Conservation (phyloP, 225 moss, liverwort and hornwort species). For the Thuidium tamariscinum region DNA sequence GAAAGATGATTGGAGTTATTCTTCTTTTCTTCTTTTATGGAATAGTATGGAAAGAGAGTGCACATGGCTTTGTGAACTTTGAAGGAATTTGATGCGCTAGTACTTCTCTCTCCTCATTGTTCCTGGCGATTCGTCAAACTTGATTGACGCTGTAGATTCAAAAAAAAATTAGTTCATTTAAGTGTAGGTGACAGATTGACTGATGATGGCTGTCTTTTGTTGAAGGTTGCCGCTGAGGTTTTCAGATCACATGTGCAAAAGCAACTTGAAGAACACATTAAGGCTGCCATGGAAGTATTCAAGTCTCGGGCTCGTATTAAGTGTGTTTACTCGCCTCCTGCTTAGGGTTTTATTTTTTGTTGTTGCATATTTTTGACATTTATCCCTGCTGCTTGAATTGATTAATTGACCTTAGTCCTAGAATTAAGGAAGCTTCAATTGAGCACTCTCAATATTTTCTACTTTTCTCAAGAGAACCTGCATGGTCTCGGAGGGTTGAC, state of each 20-base stretch:
- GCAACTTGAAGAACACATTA: slow-evolving; percentile 68
- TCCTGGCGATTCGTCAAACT: neutral
- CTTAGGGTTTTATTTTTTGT: neutral
- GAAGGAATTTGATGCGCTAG: neutral
- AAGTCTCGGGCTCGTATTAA: slow-evolving; percentile 85
- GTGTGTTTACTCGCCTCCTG: slow-evolving; percentile 19
- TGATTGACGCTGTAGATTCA: neutral
- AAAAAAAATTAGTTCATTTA: neutral
- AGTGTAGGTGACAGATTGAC: neutral
- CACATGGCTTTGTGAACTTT: neutral
- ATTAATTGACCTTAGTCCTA: neutral
- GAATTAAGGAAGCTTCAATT: neutral
- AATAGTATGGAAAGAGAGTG: neutral
- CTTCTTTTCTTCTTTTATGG: neutral
- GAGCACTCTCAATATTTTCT: neutral
- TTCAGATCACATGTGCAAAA: slow-evolving; percentile 72
- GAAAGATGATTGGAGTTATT: neutral
- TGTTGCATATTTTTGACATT: neutral
- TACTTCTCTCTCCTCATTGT: neutral
- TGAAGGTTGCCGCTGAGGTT: slow-evolving; percentile 66
- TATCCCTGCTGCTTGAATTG: neutral
- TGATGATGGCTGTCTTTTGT: neutral
- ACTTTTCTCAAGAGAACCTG: neutral
- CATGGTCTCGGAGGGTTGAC: neutral
- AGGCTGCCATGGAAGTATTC: slow-evolving; percentile 58